These are phyloP conservation scores for Globisporangium perplexum DNA, from an alignment of 352 stramenopile genomes.

Conservation along the genomic window DNA sequence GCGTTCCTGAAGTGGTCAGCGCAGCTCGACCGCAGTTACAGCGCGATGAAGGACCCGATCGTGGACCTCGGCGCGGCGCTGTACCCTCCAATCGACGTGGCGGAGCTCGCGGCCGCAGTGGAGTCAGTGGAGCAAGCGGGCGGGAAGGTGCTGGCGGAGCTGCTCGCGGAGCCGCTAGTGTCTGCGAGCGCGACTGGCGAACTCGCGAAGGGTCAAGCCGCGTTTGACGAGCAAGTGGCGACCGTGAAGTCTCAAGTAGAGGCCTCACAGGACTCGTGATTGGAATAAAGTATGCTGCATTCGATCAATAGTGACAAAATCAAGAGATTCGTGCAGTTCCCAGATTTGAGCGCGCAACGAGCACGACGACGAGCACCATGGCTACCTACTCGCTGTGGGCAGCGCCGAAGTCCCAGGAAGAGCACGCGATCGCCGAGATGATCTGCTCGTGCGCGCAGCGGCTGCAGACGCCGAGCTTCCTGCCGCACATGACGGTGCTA, in stretches of 20 bases:
- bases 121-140: slow-evolving; percentile 24
- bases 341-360: too few species aligned
- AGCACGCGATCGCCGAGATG: slow-evolving; percentile 17
- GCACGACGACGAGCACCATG: not conserved
- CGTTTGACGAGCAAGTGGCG: slow-evolving; percentile 51
- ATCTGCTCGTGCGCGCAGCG: slow-evolving; percentile 32
- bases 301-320: not conserved
- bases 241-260: slow-evolving; percentile 58
- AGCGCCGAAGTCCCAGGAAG: slow-evolving; percentile 17
- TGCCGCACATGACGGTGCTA: slow-evolving; percentile 58
- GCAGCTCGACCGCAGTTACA: slow-evolving; percentile 58
- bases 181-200: slow-evolving; percentile 26
- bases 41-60: slow-evolving; percentile 49
- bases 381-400: slow-evolving; percentile 54
- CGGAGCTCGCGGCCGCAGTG: slow-evolving; percentile 44
- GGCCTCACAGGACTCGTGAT: slow-evolving; percentile 25
- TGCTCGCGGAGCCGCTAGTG: slow-evolving; percentile 51
- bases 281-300: not conserved
- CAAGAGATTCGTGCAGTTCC: too few species aligned
- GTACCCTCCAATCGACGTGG: slow-evolving; percentile 66
- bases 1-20: slow-evolving; percentile 70
- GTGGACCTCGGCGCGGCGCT: slow-evolving; percentile 81
- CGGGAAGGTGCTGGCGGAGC: slow-evolving; percentile 32
- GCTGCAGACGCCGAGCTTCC: slow-evolving; percentile 39
- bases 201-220: slow-evolving; percentile 32